Base-by-base conservation (phyloP, 495 filamentous ascomycete species). In the Lasiosphaeriaceae sp. region DNA sequence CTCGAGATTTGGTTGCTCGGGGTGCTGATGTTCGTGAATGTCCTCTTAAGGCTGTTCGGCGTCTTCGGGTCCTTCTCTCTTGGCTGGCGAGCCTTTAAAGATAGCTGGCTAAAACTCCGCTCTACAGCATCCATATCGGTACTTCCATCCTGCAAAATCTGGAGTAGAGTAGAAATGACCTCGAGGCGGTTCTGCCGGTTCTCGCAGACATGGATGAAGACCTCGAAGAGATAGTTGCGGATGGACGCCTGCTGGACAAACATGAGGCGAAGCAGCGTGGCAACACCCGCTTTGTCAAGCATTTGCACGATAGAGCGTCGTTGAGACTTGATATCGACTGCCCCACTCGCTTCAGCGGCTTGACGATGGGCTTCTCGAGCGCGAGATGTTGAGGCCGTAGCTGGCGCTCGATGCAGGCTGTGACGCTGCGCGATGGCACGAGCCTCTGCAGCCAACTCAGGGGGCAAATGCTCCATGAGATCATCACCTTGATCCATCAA, bases 91-190 rank as follows among this genome's bases (percentile, higher is more conserved):
- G 94, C 94, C 56, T 90, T 87, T 39, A 96, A 77, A 11, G 94
- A 96, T 2, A 99, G 80, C 55, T 96, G 91, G 50, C 89, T 83
- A 68, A 97, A 99, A 72, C 90, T 97, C 57, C 92, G 83, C 71
- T 99, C 94, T 29, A 99, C 91, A 7, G 94, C 93, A 55, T 86
- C 85, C 70, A 95, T 86, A 74, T 99, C 95, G 16, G 84, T 82
- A 69, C 90, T 96, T 50, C 94, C 95, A 68, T 99, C 94, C 64
- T 97, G 94, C n/a, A 99, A 76, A 58, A 99, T 92, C 57, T 92
- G 91, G 11, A 99, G 82, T 26, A 99, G 77, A 48, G 92, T 86
- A 66, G 88, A 94, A 68, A 99, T 86, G n/a, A 97, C 90, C 66
- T 99, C 94, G 4, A 90, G 83, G 37, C 94, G 84, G 65, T 94